phyloP scores from a whole-genome alignment of 352 stramenopile genomes.

The Phytophthora chlamydospora region DNA sequence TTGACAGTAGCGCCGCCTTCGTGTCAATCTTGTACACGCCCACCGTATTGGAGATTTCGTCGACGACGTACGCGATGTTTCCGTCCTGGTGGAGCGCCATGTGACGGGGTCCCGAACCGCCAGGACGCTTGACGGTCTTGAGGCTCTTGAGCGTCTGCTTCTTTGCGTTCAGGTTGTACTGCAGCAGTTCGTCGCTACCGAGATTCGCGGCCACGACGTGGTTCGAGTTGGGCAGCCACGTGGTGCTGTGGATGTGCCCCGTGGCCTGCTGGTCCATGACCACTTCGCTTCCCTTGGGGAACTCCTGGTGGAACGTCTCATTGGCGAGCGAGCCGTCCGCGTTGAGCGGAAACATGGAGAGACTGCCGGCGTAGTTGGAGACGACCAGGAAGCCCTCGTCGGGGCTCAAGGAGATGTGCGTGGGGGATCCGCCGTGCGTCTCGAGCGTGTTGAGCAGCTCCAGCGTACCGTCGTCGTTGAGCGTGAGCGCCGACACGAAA shows the following conservation, averaged over 20 bases:
- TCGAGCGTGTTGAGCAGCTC: conserved; percentile 58
- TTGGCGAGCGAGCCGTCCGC: conserved; percentile 47
- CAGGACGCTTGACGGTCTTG: conserved; percentile 24
- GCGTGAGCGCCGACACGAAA: conserved; percentile 53
- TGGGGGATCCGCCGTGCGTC: conserved; percentile 49
- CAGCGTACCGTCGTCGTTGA: conserved; percentile 41
- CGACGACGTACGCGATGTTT: conserved; percentile 63
- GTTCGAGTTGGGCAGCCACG: conserved; percentile 53
- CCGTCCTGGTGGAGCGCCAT: conserved; percentile 56
- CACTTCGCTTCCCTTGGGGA: conserved; percentile 41
- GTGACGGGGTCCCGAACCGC: conserved; percentile 66
- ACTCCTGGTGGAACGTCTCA: conserved; percentile 48
- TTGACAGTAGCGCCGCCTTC: conserved; percentile 28
- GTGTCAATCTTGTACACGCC: conserved; percentile 54
- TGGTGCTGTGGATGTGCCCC: conserved; percentile 69
- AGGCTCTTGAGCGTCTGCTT: conserved; percentile 44
- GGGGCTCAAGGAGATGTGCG: conserved; percentile 59
- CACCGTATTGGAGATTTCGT: conserved; percentile 70
- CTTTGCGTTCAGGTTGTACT: conserved; percentile 49
- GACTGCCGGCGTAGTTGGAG: conserved; percentile 70
- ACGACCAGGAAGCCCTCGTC: conserved; percentile 59
- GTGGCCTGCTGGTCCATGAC: conserved; percentile 47
- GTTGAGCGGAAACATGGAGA: conserved; percentile 62
- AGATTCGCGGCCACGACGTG: conserved; percentile 59
- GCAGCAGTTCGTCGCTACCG: conserved; percentile 64